Conservation (phyloP, 495 filamentous ascomycete species). For the Hypoxylon perforatum region DNA sequence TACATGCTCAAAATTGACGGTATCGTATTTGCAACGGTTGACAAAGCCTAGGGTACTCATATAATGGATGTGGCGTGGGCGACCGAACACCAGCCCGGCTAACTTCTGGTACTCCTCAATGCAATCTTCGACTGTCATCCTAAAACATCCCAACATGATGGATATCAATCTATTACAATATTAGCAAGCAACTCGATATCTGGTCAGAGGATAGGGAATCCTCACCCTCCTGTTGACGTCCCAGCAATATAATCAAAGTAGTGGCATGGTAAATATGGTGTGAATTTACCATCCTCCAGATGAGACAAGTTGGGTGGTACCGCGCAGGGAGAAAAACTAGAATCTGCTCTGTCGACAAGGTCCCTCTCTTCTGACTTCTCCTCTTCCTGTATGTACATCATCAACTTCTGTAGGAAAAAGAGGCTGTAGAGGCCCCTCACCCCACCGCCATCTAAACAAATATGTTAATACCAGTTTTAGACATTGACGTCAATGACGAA, state of each 20-base stretch:
- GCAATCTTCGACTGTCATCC: conserved; percentile 64
- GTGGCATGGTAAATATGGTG: conserved; percentile 51
- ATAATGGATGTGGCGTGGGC: conserved; percentile 29
- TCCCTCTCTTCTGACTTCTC: background rate
- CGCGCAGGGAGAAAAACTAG: conserved; percentile 17
- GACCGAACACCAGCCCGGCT: conserved; percentile 59
- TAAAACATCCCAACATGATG: conserved; percentile 64
- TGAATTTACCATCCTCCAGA: conserved; percentile 7
- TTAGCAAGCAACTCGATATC: conserved; percentile 19
- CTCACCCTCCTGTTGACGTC: conserved; percentile 52
- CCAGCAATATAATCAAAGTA: conserved; percentile 64
- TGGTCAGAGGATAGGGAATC: background rate
- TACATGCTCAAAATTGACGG: conserved; percentile 54
- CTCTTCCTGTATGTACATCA: background rate
- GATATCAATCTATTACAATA: conserved; percentile 59
- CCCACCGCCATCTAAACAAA: conserved; percentile 12
- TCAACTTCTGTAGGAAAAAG: conserved; percentile 11
- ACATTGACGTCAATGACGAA: background rate
- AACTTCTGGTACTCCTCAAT: conserved; percentile 60
- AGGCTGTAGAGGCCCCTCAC: conserved; percentile 26
- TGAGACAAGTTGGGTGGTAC: conserved; percentile 11
- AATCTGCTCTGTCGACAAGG: background rate
- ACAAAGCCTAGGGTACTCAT: conserved; percentile 5
- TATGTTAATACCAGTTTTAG: background rate
- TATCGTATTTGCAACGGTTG: conserved; percentile 51